Evolutionary conservation across 1,284 basidiomycete genomes (phyloP), one percentile per base, ranked within the genome.

Genomic region (Ceratobasidium sp.): DNA sequence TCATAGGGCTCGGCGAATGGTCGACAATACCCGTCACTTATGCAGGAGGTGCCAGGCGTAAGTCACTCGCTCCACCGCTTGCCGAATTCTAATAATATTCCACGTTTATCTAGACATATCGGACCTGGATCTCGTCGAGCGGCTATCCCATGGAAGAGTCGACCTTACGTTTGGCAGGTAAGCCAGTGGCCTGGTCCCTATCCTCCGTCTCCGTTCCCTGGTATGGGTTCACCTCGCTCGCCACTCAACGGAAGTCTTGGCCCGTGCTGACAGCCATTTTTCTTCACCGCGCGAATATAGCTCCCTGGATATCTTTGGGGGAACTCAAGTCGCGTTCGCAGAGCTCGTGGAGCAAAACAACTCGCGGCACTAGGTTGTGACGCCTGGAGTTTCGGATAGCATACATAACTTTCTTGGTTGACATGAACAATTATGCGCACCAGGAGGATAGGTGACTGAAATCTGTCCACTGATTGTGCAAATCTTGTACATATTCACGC

Each of bases 161-260:
- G 97, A 99, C 84, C 86, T 99, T 80, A 99, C 98, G 0, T 99
- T 93, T 84, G 98, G 98, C 79, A 97, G 96, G 94, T 95, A 82
- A 81, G 88, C 81, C 20, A 17, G 33, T 26, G 40, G 15, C 40
- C n/a, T 62, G 42, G 59, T 46, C 28, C 20, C 46, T 68, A 23
- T n/a, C 54, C 44, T 28, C 65, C 62, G 33, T 48, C 44, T 67
- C 65, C 5, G 15, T 1, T 33, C 4, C 48, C 12, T 42, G 6
- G 10, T 13, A 15, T 38, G 50, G 3, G 42, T n/a, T 42, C 20
- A 38, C 26, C 9, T 9, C 57, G 15, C 42, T 46, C 42, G 44
- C 38, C 56, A 75, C 50, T 71, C 77, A 46, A 64, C 67, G 48
- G 69, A 62, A 78, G 52, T n/a, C 71, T 13, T 12, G 26, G 15